Base-by-base conservation (phyloP, 2,329 filamentous ascomycete species). In the Penicillium sp. region DNA sequence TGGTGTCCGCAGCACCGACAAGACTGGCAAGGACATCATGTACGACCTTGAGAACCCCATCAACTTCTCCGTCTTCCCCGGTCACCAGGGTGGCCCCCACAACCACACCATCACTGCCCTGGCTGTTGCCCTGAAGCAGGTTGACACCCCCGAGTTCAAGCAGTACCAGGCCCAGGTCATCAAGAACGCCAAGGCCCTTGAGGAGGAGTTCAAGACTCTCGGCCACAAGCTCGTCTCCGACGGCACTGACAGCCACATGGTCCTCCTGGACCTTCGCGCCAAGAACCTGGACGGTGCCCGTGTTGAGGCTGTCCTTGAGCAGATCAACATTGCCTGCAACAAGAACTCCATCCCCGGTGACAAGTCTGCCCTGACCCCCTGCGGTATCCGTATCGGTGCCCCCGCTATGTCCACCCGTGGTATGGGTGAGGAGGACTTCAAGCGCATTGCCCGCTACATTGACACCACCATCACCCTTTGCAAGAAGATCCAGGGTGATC, bases 301-400 rank as follows among this genome's bases (percentile, higher is more conserved):
- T 77, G 90, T 98, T 43, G 95, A 99, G 84, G 89, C 91, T 61
- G 90, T 99, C 58, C 88, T 99, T 21, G 95, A 99, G 83, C 90
- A 96, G 77, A 95, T 97, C 80, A 96, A 96, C 84, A 96, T 99
- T 77, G 93, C 95, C 61, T 96, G 92, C 86, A 99, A 99, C 88
- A 99, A 99, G 88, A 99, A 99, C 87, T 89, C 91, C 59, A 95
- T 96, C 58, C 95, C 95, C 42, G 95, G 95, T 63, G 95, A 99
- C 84, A 97, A 96, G 84, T 96, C 91, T 57, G 95, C 95, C 49
- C 86, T 99, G 66, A 96, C 91, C 63, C 95, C 95, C 54, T 91
- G 88, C 72, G 95, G 95, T 82, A 88, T 99, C 77, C 91, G 95
- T 68, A 96, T 99, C 70, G 95, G 95, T 72, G 95, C 93, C 46